Conservation (phyloP, 2,329 filamentous ascomycete species). For the Aspergillus pseudoglaucus region DNA sequence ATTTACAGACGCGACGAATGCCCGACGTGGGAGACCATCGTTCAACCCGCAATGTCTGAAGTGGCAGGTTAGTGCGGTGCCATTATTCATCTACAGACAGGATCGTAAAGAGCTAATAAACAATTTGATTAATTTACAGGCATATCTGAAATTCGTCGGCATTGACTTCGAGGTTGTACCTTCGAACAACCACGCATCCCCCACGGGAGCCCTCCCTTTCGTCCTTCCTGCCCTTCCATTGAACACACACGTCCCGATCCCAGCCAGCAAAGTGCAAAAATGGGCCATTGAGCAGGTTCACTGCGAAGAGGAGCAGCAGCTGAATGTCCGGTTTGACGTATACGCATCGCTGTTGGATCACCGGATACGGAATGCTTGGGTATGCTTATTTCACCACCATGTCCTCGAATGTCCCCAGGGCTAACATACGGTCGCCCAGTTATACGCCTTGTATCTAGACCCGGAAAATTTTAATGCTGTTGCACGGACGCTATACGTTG, state of each 20-base stretch:
- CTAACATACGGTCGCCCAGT: conserved; percentile 35
- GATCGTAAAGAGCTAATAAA: not conserved
- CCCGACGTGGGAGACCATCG: conserved; percentile 58
- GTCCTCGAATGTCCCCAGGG: not conserved
- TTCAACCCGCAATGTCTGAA: conserved; percentile 92
- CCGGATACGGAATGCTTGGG: conserved; percentile 79
- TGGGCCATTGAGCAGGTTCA: conserved; percentile 55
- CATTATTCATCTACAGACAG: not conserved
- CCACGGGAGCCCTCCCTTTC: conserved; percentile 81
- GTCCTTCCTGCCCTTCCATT: conserved; percentile 55
- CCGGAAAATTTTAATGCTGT: conserved; percentile 59
- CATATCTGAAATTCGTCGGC: conserved; percentile 71
- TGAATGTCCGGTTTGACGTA: conserved; percentile 58
- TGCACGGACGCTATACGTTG: conserved; percentile 65
- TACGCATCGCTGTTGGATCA: conserved; percentile 73
- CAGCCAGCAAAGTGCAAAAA: conserved; percentile 60
- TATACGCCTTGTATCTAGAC: conserved; percentile 76
- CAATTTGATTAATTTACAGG: conserved; percentile 44
- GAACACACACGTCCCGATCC: conserved; percentile 43
- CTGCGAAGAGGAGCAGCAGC: conserved; percentile 43
- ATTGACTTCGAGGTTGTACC: conserved; percentile 61
- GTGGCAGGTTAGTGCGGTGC: conserved; percentile 68
- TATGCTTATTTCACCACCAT: conserved; percentile 33
- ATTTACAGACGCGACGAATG: conserved; percentile 64
- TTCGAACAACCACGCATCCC: conserved; percentile 90